Base-by-base conservation (phyloP, 495 filamentous ascomycete species). In the Aspergillus cavernicola region DNA sequence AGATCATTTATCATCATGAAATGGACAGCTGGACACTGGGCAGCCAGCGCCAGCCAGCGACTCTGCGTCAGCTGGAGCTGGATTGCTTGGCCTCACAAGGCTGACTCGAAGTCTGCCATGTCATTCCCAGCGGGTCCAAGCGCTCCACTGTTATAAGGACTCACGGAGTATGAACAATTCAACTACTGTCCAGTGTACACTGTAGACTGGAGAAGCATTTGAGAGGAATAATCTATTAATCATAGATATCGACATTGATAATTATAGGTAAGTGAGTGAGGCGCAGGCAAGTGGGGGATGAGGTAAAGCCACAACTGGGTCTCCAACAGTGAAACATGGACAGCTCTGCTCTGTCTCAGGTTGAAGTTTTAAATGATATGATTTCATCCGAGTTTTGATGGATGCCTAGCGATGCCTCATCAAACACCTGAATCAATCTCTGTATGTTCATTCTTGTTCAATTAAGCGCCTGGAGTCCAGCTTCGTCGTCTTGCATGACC, bases 241-340 rank as follows among this genome's bases (percentile, higher is more conserved):
- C n/a, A n/a, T n/a, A n/a, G n/a, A n/a, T n/a, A n/a, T n/a, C n/a
- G n/a, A n/a, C n/a, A n/a, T n/a, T n/a, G n/a, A n/a, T n/a, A n/a
- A n/a, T n/a, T n/a, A n/a, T n/a, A n/a, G n/a, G n/a, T n/a, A n/a
- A n/a, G n/a, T n/a, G 26, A 47, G 37, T 33, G 35, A 52, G 54
- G 54, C 48, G 54, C 35, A 51, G 43, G 42, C 20, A n/a, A 36
- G 54, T 57, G 54, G 54, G 48, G 54, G 47, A 41, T 33, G 41
- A 51, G 42, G 54, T 52, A 46, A 57, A 57, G 51, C 51, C 51
- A 53, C 51, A 53, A 18, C 20, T 29, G 20, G 19, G 28, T 9
- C 23, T 29, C 20, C 23, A 23, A 13, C 11, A 37, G 2, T 44
- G 40, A 36, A 43, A 43, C 40, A 45, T 16, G 38, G 13, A 23